These are phyloP conservation scores for rapeseed (Brassica napus) DNA, from an alignment of 345 rosid species.

Conservation along the genomic window DNA sequence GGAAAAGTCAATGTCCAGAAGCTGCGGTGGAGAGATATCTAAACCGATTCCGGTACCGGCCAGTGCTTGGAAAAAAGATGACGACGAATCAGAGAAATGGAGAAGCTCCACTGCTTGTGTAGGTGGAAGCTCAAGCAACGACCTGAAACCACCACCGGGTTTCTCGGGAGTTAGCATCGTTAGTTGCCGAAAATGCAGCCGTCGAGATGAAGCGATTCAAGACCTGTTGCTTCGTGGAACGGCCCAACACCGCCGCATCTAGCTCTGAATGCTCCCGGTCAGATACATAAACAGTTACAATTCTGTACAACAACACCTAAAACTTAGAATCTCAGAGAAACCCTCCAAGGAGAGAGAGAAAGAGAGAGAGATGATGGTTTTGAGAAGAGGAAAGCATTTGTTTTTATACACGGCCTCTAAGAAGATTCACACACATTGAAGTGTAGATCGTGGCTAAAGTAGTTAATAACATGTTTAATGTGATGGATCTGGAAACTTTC, in stretches of 20 bases:
- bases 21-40: background rate
- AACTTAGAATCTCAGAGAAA: conserved; percentile 3
- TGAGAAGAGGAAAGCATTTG: background rate
- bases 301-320: no score
- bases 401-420: no score
- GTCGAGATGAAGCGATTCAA: conserved; percentile 50
- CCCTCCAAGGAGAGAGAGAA: background rate
- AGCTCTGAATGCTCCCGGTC: conserved; percentile 36
- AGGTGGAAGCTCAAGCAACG: conserved; percentile 61
- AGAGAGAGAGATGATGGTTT: background rate
- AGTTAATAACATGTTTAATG: no score
- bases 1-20: background rate
- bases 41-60: background rate
- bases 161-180: conserved; percentile 46
- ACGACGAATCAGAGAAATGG: conserved; percentile 50
- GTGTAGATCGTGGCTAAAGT: no score
- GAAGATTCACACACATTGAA: no score
- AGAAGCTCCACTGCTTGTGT: conserved; percentile 64
- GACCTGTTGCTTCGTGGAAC: conserved; percentile 33
- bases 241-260: conserved; percentile 44
- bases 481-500: no score
- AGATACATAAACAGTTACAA: conserved; percentile 37
- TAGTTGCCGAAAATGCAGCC: conserved; percentile 51
- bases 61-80: background rate
- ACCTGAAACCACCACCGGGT: conserved; percentile 54